Percentiles rank a stretch among this genome's conserved stretches.
Conservation (phyloP, 192 early-diverging fungal genomes). For the Chytriomyces sp. region DNA sequence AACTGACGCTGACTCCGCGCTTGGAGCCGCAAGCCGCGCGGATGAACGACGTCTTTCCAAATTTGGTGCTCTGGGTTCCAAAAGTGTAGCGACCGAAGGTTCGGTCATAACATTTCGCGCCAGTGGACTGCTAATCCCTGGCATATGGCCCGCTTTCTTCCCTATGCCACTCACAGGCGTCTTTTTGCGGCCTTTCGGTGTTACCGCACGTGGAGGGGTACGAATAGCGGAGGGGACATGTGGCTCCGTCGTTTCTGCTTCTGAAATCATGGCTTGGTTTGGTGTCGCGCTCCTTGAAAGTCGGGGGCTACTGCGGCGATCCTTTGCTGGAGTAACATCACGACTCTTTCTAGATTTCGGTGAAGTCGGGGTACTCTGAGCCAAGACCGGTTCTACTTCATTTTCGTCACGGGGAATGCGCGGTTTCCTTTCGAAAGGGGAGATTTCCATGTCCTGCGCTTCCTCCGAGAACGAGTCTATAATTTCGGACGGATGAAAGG, state of each 20-base stretch:
- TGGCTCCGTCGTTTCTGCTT: not conserved
- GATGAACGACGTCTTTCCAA: not conserved
- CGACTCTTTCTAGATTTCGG: not conserved
- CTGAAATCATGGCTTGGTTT: not conserved
- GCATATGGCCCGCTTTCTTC: not conserved
- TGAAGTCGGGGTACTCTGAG: not conserved
- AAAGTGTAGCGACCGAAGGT: not conserved
- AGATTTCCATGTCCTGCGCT: not conserved
- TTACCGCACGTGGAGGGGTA: not conserved
- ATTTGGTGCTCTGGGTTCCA: not conserved
- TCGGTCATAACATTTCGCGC: not conserved
- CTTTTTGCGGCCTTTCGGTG: not conserved
- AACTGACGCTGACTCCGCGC: not conserved
- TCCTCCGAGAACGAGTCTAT: constrained; percentile 6
- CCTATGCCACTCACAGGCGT: not conserved
- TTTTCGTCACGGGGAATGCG: not conserved
- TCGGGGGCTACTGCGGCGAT: not conserved
- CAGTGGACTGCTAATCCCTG: not conserved
- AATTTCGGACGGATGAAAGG: not conserved
- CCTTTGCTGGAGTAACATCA: not conserved
- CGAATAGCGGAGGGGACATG: not conserved
- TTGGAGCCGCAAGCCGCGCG: not conserved
- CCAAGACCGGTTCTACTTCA: not conserved
- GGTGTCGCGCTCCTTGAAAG: not conserved
- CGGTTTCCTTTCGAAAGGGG: not conserved